phyloP scores from a whole-genome alignment of 805 yeast genomes.

The Saturnispora galanensis region DNA sequence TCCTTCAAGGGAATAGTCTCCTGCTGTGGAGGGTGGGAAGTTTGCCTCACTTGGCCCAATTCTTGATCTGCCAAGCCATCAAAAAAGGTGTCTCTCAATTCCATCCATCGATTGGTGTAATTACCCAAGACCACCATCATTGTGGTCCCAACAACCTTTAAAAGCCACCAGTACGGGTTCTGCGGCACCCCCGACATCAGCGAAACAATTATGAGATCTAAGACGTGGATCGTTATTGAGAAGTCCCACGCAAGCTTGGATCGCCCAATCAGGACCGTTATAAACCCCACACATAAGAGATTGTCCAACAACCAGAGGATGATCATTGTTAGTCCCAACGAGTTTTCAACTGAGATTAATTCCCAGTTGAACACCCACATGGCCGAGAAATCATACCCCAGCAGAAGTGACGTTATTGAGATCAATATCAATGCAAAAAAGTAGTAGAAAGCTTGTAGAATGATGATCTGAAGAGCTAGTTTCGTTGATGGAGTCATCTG shows the following conservation, averaged over 20 bases:
- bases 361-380: constrained; percentile 80
- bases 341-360: constrained; percentile 58
- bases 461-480: constrained; percentile 48
- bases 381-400: constrained; percentile 60
- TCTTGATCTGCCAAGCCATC: constrained; percentile 68
- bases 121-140: constrained; percentile 75
- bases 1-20: constrained; percentile 7
- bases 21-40: not conserved
- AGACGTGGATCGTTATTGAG: constrained; percentile 83
- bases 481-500: constrained; percentile 6
- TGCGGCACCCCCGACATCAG: constrained; percentile 59
- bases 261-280: constrained; percentile 82
- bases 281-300: constrained; percentile 70
- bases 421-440: constrained; percentile 59
- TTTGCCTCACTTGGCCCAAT: constrained; percentile 25
- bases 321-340: constrained; percentile 69
- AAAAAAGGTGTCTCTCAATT: constrained; percentile 79
- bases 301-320: constrained; percentile 78
- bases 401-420: constrained; percentile 51
- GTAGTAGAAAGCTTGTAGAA: constrained; percentile 74
- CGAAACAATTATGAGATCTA: constrained; percentile 66
- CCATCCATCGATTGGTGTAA: constrained; percentile 88
- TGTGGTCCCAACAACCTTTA: constrained; percentile 59
- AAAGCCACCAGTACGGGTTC: constrained; percentile 72
- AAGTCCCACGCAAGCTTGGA: constrained; percentile 95